Conservation (phyloP, 768 basidiomycete species). For the Megacollybia marginata region DNA sequence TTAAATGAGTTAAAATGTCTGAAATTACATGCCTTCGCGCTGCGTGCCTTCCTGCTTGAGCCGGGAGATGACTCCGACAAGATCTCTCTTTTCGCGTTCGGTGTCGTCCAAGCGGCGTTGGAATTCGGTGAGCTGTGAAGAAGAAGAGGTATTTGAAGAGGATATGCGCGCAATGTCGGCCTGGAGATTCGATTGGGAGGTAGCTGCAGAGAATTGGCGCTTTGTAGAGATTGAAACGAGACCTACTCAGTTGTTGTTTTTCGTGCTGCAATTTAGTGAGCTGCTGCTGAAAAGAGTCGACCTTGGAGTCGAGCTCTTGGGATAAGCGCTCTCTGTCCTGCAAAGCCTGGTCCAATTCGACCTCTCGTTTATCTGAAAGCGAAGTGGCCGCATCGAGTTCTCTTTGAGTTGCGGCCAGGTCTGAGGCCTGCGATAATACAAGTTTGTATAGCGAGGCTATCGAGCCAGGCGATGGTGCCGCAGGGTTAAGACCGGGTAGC, state of each 20-base stretch:
- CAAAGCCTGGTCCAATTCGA: slow-evolving; percentile 79
- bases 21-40: slow-evolving; percentile 55
- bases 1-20: slow-evolving; percentile 6
- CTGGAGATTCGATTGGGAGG: slow-evolving; percentile 40
- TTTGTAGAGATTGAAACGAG: slow-evolving; percentile 10
- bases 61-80: slow-evolving; percentile 76
- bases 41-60: slow-evolving; percentile 69
- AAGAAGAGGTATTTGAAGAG: slow-evolving; percentile 54
- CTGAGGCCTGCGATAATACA: slow-evolving; percentile 47
- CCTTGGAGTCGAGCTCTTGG: slow-evolving; percentile 46
- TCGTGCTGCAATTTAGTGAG: slow-evolving; percentile 49
- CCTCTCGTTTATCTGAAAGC: slow-evolving; percentile 61
- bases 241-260: slow-evolving; percentile 59
- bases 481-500: slow-evolving; percentile 54
- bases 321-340: slow-evolving; percentile 66
- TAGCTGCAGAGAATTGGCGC: slow-evolving; percentile 24
- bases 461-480: slow-evolving; percentile 49
- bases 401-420: slow-evolving; percentile 46
- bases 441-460: slow-evolving; percentile 58
- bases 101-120: slow-evolving; percentile 61
- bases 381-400: slow-evolving; percentile 70
- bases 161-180: slow-evolving; percentile 49
- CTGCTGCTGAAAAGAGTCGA: slow-evolving; percentile 50
- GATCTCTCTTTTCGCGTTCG: slow-evolving; percentile 87
- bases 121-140: slow-evolving; percentile 50